Evolutionary conservation across 2,329 filamentous ascomycete species (phyloP).

Genomic region (Neofusicoccum sp.): DNA sequence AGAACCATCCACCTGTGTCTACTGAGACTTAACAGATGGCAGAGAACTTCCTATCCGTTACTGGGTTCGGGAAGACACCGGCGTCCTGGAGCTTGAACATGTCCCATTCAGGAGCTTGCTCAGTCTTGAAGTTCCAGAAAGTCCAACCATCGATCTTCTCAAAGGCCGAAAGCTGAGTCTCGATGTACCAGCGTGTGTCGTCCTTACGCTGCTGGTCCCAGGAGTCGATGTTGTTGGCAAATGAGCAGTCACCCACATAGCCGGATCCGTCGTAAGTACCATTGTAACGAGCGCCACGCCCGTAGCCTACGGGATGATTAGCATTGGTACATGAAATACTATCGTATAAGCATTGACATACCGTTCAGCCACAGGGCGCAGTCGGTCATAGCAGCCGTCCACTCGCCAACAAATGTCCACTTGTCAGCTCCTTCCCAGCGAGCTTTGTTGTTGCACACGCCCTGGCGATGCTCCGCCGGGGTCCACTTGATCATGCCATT

Average conservation of each 20-base stretch:
- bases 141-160: constrained; percentile 59
- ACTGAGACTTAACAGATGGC: neutral
- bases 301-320: constrained; percentile 48
- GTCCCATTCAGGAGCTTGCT: constrained; percentile 57
- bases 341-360: constrained; percentile 22
- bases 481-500: constrained; percentile 53
- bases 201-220: constrained; percentile 51
- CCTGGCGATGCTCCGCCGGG: constrained; percentile 56
- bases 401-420: constrained; percentile 70
- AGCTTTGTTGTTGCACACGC: constrained; percentile 58
- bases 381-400: constrained; percentile 68
- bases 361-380: constrained; percentile 55
- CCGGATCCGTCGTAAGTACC: constrained; percentile 54
- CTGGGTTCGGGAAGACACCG: constrained; percentile 53
- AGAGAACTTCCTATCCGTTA: constrained; percentile 31
- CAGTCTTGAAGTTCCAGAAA: constrained; percentile 64
- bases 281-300: constrained; percentile 62
- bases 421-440: constrained; percentile 60
- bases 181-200: constrained; percentile 54
- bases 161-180: constrained; percentile 57
- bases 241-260: constrained; percentile 58
- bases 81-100: constrained; percentile 52
- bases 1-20: neutral
- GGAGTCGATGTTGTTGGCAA: constrained; percentile 51
- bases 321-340: neutral